These are phyloP conservation scores for Plasmodium malariae DNA, from an alignment of 169 alveolate genomes.

Conservation along the genomic window DNA sequence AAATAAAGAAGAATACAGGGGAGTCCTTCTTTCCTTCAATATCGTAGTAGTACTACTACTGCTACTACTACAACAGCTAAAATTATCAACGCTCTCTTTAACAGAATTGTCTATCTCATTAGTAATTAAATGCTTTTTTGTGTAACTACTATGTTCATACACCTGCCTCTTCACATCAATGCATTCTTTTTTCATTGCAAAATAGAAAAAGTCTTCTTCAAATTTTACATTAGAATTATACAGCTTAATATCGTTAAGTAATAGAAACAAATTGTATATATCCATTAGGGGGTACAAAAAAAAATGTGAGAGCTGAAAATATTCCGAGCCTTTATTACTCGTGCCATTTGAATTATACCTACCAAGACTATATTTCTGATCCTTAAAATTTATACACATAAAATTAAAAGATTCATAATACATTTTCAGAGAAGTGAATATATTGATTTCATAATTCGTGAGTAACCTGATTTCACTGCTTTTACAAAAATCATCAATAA, in stretches of 20 bases:
- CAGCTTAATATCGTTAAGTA: constrained; percentile 43
- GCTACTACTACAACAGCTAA: neutral
- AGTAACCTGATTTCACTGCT: constrained; percentile 56
- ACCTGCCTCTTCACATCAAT: neutral
- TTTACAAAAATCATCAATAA: constrained; percentile 61
- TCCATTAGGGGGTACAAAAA: constrained; percentile 52
- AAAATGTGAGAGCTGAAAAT: constrained; percentile 58
- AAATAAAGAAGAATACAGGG: constrained; percentile 23
- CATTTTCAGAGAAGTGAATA: constrained; percentile 55
- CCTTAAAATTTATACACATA: constrained; percentile 32
- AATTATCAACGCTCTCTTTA: too few relatives aligned
- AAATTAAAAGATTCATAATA: constrained; percentile 73
- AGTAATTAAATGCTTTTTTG: neutral
- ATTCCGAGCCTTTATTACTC: neutral
- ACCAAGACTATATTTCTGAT: neutral
- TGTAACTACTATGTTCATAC: neutral
- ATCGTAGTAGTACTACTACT: neutral
- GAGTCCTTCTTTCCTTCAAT: neutral
- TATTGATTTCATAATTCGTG: constrained; percentile 67
- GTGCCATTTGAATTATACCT: neutral
- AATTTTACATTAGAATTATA: constrained; percentile 44
- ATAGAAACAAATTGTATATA: constrained; percentile 50
- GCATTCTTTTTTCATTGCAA: constrained; percentile 31
- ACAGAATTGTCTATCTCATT: too few relatives aligned
- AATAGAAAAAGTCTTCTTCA: constrained; percentile 52